Base-by-base conservation (phyloP, 805 yeast genomes). In the Lachancea sp. region DNA sequence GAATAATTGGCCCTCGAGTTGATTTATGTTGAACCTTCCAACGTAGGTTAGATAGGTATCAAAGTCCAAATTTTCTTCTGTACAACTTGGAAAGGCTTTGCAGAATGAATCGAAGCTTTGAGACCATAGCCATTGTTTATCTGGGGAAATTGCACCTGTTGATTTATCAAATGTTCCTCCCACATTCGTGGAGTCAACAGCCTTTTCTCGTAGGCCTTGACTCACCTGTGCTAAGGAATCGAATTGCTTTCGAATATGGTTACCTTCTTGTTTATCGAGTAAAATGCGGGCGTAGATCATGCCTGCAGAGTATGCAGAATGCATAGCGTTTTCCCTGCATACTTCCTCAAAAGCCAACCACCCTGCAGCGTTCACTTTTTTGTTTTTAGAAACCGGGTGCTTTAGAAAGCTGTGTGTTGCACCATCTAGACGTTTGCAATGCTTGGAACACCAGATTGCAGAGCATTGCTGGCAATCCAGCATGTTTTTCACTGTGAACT, bases 11-110 rank as follows among this genome's bases (percentile, higher is more conserved):
- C 83, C 79, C 44, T 80, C 81, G 42, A 82, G 67, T 55, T 85
- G 83, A 63, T 86, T 86, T 54, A 86, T 75, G 62, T 85, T 83
- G 58, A 79, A 83, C 48, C 81, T 75, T 1, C 95, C 95, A 54
- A 86, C 63, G 63, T 78, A 77, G 46, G 62, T 66, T 60, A 84
- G 60, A 56, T 71, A 87, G 48, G 76, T 79, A 29, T 78, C 77
- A 51, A 74, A 78, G 13, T 71, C 56, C 37, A 71, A 57, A 36
- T 38, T 67, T n/a, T 47, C 51, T 17, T 49, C 6, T 57, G 56
- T 37, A 61, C 49, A 13, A 33, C 43, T 8, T 36, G 16, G 16
- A 52, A 85, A 79, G 2, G 78, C 76, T 1, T 65, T 58, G 26
- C 66, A 59, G 47, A 86, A 77, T 36, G 73, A 58, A 4, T 66